phyloP scores from a whole-genome alignment of 2,329 filamentous ascomycete genomes.

The Colletotrichum theobromicola region DNA sequence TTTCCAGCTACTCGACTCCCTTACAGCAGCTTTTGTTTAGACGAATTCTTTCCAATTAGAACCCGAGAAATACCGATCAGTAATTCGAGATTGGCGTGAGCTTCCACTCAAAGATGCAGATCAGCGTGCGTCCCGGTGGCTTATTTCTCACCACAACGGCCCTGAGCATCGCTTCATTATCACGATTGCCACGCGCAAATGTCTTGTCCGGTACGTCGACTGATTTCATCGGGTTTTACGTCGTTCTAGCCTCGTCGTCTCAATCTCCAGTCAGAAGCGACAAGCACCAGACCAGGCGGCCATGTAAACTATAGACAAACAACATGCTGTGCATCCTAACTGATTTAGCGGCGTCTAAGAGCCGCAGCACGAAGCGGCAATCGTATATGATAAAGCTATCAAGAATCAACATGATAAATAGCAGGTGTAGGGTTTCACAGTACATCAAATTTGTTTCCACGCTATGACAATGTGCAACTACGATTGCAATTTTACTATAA shows the following conservation, averaged over 20 bases:
- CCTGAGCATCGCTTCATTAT: too few species aligned
- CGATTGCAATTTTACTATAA: background rate
- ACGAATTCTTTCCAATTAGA: background rate
- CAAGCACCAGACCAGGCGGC: background rate
- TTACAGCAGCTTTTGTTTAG: fast-evolving
- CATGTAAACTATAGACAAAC: too few species aligned
- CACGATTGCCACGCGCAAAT: background rate
- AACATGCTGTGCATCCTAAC: too few species aligned
- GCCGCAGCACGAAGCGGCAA: background rate
- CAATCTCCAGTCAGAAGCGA: background rate
- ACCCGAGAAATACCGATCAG: background rate
- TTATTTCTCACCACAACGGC: too few species aligned
- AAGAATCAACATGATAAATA: background rate
- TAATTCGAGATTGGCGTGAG: background rate
- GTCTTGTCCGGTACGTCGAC: background rate
- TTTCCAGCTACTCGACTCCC: background rate
- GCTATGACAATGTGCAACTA: fast-evolving
- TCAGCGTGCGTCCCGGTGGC: too few species aligned
- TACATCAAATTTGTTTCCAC: background rate
- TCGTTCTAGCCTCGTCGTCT: background rate
- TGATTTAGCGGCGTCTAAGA: background rate
- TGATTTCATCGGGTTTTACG: background rate
- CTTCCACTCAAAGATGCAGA: too few species aligned
- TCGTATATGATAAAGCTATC: background rate
- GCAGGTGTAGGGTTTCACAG: too few species aligned